Base-by-base conservation (phyloP, 2,329 filamentous ascomycete species). In the Xylaria sp. region DNA sequence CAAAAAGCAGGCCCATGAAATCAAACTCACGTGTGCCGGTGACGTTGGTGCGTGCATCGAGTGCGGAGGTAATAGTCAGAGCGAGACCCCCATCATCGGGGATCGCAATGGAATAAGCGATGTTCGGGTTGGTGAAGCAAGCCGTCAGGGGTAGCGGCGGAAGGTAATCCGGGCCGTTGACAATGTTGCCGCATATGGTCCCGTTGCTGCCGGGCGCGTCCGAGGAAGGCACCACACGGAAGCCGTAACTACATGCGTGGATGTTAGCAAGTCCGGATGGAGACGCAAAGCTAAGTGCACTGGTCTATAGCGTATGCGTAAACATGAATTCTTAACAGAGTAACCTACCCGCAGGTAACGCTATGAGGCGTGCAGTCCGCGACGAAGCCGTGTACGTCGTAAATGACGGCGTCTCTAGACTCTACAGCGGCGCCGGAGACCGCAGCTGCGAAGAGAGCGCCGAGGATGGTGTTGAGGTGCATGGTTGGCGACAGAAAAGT, bases 1-100 rank as follows among this genome's bases (percentile, higher is more conserved):
- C 20, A 2, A 33, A 43, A 25, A 28, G 15, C 1, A 51, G 9
- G 8, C 20, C 48, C n/a, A 12, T n/a, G 6, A 36, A 63, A 25
- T 59, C 18, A 56, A 62, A 69, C 67, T 69, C 67, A 69, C 67
- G 64, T 2, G 67, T 43, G 25, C 67, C 67, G 15, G 67, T 69
- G 59, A 59, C n/a, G 36, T 69, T 69, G 15, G 67, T 69, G 31
- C 41, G 7, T 33, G 18, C 59, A 56, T 69, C 59, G 48, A 69
- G 55, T 31, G 67, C 59, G 31, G 67, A 69, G 55, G 67, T 69
- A 23, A 69, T 61, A 23, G 59, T 64, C 15, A 69, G 49, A 64
- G 49, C 62, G 20, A 69, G 59, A 31, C 64, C 67, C 12, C 67
- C 67, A 15, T 67, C 67, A 15, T 69, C 33, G 23, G 67, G 63